phyloP scores from a whole-genome alignment of 192 early-diverging fungal genomes.

The Allomyces javanicus region DNA sequence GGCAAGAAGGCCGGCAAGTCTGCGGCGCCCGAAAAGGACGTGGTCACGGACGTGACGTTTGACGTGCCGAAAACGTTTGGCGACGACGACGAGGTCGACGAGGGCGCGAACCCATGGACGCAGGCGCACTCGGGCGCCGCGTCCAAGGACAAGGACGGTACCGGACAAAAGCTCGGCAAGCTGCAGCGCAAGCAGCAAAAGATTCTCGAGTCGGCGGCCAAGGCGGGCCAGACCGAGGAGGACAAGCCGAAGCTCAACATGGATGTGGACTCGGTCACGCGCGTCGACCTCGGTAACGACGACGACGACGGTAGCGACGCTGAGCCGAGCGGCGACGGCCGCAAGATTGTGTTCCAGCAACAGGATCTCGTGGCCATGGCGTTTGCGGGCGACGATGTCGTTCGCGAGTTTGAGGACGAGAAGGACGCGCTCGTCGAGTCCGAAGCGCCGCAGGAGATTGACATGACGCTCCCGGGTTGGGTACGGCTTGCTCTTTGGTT shows the following conservation, averaged over 20 bases:
- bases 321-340: too few species aligned
- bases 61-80: background rate
- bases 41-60: background rate
- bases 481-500: conserved; percentile 5
- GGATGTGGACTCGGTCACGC: background rate
- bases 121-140: background rate
- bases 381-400: conserved; percentile 84
- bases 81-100: conserved; percentile 5
- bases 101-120: background rate
- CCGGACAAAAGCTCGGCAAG: background rate
- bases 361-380: conserved; percentile 76
- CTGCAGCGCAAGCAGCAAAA: background rate
- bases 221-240: background rate
- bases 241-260: background rate
- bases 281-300: conserved; percentile 3
- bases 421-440: conserved; percentile 46
- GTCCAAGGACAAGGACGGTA: too few species aligned
- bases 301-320: conserved; percentile 3
- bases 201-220: too few species aligned
- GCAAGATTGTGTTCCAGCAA: conserved; percentile 29
- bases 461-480: conserved; percentile 86
- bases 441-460: conserved; percentile 58
- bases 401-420: conserved; percentile 76
- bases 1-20: background rate
- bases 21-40: background rate